phyloP scores from a whole-genome alignment of 208 protist species.

The Trichomonas vaginalis region DNA sequence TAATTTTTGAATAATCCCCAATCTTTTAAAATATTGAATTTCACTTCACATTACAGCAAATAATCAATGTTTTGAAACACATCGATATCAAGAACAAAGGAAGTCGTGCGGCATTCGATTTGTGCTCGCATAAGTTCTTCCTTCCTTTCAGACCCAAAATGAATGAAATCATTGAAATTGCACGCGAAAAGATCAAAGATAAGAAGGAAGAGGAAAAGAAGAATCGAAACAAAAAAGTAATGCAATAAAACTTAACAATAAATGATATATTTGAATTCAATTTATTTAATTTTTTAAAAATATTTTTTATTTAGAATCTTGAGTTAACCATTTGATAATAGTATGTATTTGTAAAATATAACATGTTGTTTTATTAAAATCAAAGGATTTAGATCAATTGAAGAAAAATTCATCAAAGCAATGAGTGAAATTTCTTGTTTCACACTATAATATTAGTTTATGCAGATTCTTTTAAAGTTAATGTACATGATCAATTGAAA shows the following conservation, averaged over 20 bases:
- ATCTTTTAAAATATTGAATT: too few species aligned
- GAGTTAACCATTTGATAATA: neutral
- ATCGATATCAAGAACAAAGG: neutral
- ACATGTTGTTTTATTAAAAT: too few species aligned
- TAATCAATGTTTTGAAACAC: neutral
- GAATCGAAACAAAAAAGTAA: neutral
- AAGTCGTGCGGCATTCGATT: neutral
- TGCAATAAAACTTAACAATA: neutral
- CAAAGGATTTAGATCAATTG: too few species aligned
- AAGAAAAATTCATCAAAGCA: too few species aligned
- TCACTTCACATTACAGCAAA: neutral
- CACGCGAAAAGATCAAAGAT: neutral
- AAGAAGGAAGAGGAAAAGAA: neutral
- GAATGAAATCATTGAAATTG: neutral
- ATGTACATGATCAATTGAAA: too few species aligned
- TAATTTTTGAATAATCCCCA: too few species aligned
- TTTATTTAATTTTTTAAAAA: neutral
- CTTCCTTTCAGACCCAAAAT: neutral
- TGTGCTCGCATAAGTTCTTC: neutral
- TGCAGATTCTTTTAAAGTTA: too few species aligned
- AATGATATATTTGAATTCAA: neutral
- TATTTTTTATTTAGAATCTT: neutral
- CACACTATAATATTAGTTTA: too few species aligned
- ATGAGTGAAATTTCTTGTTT: too few species aligned
- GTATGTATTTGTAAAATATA: too few species aligned